phyloP scores from a whole-genome alignment of 1,284 basidiomycete genomes.

The Blastosporella zonata region DNA sequence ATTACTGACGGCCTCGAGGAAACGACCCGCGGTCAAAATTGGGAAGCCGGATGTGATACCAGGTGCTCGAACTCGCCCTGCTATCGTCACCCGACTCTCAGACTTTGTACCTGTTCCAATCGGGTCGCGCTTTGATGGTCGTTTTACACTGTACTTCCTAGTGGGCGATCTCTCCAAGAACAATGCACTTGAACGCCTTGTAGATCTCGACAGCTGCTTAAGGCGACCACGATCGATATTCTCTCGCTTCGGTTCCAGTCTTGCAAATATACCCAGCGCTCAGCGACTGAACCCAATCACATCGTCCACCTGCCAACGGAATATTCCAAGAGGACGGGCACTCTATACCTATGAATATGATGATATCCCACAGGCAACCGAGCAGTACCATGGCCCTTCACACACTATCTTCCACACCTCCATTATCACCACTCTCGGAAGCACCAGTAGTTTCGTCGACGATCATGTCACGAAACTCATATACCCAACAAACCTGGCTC shows the following conservation, averaged over 20 bases:
- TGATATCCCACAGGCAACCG: slow-evolving; percentile 17
- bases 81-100: slow-evolving; percentile 15
- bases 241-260: slow-evolving; percentile 10
- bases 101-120: slow-evolving; percentile 16
- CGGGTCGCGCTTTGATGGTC: slow-evolving; percentile 14
- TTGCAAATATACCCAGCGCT: slow-evolving; percentile 1
- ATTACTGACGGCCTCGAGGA: slow-evolving; percentile 10
- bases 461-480: slow-evolving; percentile 12
- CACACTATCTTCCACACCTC: slow-evolving; percentile 17
- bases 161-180: slow-evolving; percentile 16
- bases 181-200: slow-evolving; percentile 7
- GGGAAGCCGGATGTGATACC: slow-evolving; percentile 16
- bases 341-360: slow-evolving; percentile 17
- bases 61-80: slow-evolving; percentile 16
- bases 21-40: slow-evolving; percentile 9
- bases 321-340: slow-evolving; percentile 9
- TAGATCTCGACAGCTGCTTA: slow-evolving; percentile 12
- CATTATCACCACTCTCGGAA: slow-evolving; percentile 14
- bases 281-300: slow-evolving; percentile 2
- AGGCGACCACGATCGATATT: slow-evolving; percentile 13
- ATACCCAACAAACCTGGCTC: slow-evolving; percentile 9
- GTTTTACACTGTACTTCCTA: slow-evolving; percentile 15
- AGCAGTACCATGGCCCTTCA: slow-evolving; percentile 9
- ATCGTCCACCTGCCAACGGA: neutral
- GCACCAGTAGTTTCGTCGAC: slow-evolving; percentile 12